These are phyloP conservation scores for Sporothrix euskadiensis DNA, from an alignment of 2,329 filamentous ascomycete species.

Conservation along the genomic window DNA sequence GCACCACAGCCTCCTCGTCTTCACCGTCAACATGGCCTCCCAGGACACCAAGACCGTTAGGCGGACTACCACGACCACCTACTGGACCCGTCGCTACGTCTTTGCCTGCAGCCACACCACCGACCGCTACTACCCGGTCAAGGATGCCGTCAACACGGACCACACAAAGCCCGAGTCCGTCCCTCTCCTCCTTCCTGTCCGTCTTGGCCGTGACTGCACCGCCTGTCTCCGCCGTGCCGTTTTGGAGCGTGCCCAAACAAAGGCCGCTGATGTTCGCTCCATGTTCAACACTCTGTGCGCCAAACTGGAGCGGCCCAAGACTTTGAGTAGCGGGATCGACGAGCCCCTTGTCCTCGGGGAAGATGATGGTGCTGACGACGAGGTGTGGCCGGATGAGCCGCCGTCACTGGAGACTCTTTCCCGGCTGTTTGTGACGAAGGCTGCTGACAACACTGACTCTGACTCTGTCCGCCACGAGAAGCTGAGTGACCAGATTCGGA, in stretches of 20 bases:
- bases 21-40: not conserved
- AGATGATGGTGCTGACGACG: slow-evolving; percentile 3
- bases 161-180: not conserved
- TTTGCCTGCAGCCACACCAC: slow-evolving; percentile 27
- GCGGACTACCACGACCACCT: slow-evolving; percentile 1
- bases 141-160: not conserved
- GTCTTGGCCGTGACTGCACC: slow-evolving; percentile 4
- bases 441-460: too few relatives aligned
- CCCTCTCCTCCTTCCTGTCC: slow-evolving; percentile 18
- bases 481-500: slow-evolving; percentile 27
- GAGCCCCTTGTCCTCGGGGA: not conserved
- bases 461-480: not conserved
- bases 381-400: slow-evolving; percentile 10
- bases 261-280: not conserved
- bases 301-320: not conserved
- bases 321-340: not conserved
- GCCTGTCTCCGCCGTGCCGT: not conserved
- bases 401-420: not conserved
- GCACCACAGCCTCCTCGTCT: not conserved
- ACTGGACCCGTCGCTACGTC: slow-evolving; percentile 22
- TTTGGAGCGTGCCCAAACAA: not conserved
- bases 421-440: not conserved
- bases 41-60: not conserved
- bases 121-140: slow-evolving; percentile 17
- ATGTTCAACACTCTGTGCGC: not conserved